Evolutionary conservation across 306 rosid species (phyloP), one percentile per base, ranked within the genome.

Genomic region (Abrus precatorius): DNA sequence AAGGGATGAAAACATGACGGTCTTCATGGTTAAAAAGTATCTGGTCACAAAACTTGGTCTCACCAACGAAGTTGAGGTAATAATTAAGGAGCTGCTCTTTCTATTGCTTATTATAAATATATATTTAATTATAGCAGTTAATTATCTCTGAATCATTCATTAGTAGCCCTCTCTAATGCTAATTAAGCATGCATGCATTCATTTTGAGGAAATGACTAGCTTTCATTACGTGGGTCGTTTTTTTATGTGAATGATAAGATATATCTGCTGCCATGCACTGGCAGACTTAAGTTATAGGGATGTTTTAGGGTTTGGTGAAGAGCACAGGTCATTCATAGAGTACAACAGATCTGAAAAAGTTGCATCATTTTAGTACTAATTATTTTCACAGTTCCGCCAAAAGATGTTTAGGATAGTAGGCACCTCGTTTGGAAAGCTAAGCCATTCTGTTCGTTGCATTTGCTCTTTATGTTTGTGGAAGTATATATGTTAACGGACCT

Each of bases 31-130:
- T 73, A 90, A 90, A 77, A 90, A 69, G 88, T 90, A 90, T 87
- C 85, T 90, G 87, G 88, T 90, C 77, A 85, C 62, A 83, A 90
- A 90, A 86, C 90, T 90, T 66, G 90, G 91, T 79, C 94, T 90
- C 85, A 85, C 92, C 88, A 84, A 87, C 86, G 91, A 90, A 85
- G 79, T 84, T 59, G 87, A 88, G 94, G 94, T 88, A 71, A 53
- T 1, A 83, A 60, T 1, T 3, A 74, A 66, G 20, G 38, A 34
- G 13, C 32, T 59, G 64, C 12, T 59, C 56, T 61, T 74, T 62
- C 38, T 55, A 45, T 79, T 48, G 70, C 10, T 44, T 20, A 20
- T 20, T 20, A 20, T 20, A 20, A 20, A 20, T 20, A 20, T 20
- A 20, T 20, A 20, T 20, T 20, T 83, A 67, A 67, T 70, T 47